Base-by-base conservation (phyloP, 345 rosid genomes). In the Salix suchowensis region DNA sequence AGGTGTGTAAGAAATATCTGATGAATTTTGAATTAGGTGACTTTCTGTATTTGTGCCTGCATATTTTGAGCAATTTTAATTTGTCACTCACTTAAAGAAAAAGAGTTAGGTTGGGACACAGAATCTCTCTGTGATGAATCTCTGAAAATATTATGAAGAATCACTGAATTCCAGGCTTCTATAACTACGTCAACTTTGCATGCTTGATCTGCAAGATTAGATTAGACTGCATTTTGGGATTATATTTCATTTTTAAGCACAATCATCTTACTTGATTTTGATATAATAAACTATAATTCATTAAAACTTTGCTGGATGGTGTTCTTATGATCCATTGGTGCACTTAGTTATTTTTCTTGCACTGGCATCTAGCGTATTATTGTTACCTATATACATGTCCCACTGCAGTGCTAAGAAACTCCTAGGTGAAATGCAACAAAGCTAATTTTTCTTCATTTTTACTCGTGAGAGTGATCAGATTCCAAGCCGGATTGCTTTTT, bases 1-100 rank as follows among this genome's bases (percentile, higher is more conserved):
- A 89, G 90, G 92, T 87, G 78, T 40, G 68, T 74, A 65, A 34
- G 30, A 28, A 60, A 7, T 74, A 50, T 48, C 21, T 40, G 28
- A 6, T 15, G 52, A 15, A 1, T 32, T 21, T 46, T 16, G 50
- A 48, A 26, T 70, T 70, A 28, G 39, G 39, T 34, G 44, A 30
- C 19, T 50, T 54, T 1, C 0, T n/a, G 13, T 72, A 55, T 54
- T 40, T 39, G 30, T 18, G 6, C 46, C 28, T 21, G 48, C 5
- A 21, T 2, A 4, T 9, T 62, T 11, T 62, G 66, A 26, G 16
- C 34, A 44, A 44, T 23, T 65, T 66, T 30, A 70, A 48, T 9
- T 4, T 32, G 23, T n/a, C 30, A 0, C 28, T 70, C 15, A 21
- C 26, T 32, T 50, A 46, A 7, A 50, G 58, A 70, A 26, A 44